Evolutionary conservation across 176 grass and related monocot species (phyloP).

Genomic region (Bromus sterilis): DNA sequence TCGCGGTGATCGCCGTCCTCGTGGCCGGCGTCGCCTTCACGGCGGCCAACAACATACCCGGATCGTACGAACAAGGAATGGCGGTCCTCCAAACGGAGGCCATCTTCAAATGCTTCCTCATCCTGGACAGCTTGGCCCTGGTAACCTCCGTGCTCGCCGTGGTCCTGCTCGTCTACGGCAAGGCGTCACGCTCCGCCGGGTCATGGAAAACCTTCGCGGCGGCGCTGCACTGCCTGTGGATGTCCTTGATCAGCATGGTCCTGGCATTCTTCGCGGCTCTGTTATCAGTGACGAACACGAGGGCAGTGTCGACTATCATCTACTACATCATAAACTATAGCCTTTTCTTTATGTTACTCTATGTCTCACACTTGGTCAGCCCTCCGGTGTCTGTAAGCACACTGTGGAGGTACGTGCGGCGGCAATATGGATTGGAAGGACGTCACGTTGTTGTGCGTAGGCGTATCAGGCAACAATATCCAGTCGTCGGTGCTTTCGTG

Average conservation of each 20-base stretch:
- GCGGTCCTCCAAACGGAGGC: not conserved
- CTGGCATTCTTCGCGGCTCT: not conserved
- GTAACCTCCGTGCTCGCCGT: not conserved
- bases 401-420: not conserved
- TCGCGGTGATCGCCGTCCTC: not conserved
- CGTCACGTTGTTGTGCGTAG: not conserved
- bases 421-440: not conserved
- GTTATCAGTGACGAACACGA: not conserved
- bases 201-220: not conserved
- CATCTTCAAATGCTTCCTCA: not conserved
- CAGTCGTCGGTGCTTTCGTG: not conserved
- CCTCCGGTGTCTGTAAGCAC: not conserved
- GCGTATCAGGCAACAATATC: not conserved
- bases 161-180: not conserved
- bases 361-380: accelerated
- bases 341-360: accelerated
- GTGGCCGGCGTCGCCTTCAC: not conserved
- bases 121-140: not conserved
- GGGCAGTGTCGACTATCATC: not conserved
- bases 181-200: not conserved
- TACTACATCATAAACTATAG: not conserved
- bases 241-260: not conserved
- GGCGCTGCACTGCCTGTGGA: not conserved
- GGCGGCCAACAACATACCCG: not conserved
- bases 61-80: not conserved